A percentile compares a stretch with the other conserved stretches of the same genome.
These are phyloP conservation scores for Amniculicola lignicola DNA, from an alignment of 495 filamentous ascomycete species.

Conservation along the genomic window DNA sequence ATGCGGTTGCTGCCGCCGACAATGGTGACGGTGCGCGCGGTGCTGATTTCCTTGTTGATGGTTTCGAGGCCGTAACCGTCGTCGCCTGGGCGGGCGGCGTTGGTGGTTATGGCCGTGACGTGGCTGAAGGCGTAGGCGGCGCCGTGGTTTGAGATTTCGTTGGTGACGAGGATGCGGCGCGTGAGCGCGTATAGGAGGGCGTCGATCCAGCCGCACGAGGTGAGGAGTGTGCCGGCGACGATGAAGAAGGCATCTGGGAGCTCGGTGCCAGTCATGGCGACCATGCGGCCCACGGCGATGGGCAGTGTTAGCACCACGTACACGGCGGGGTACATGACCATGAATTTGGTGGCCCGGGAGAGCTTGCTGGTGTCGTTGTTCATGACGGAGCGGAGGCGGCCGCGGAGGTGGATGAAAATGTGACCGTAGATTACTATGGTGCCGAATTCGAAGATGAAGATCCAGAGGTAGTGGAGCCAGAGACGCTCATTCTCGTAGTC, in stretches of 20 bases:
- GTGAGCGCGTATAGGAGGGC: constrained; percentile 70
- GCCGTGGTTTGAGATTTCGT: constrained; percentile 21
- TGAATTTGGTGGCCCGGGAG: constrained; percentile 54
- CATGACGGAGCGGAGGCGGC: constrained; percentile 41
- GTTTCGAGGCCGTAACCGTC: constrained; percentile 16
- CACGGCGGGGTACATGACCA: constrained; percentile 74
- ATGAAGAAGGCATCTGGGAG: constrained; percentile 61
- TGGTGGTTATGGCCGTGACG: constrained; percentile 5
- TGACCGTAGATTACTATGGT: constrained; percentile 63
- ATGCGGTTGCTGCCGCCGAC: constrained; percentile 26
- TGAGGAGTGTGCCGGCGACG: constrained; percentile 68
- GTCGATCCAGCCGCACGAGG: constrained; percentile 71
- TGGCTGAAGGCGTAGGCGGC: constrained; percentile 3
- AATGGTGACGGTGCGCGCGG: constrained; percentile 27
- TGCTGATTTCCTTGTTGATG: constrained; percentile 19
- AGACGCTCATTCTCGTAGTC: constrained; percentile 61
- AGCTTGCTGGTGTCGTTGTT: constrained; percentile 33
- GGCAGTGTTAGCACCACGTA: constrained; percentile 71
- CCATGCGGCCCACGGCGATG: constrained; percentile 66
- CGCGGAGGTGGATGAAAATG: constrained; percentile 59
- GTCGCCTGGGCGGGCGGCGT: constrained; percentile 16
- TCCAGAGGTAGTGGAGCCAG: constrained; percentile 75
- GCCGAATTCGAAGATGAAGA: constrained; percentile 66
- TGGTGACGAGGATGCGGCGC: constrained; percentile 48
- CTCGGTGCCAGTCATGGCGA: constrained; percentile 54